phyloP scores from a whole-genome alignment of 176 grass and related monocot species.

The Hsuehochloa calcarea region DNA sequence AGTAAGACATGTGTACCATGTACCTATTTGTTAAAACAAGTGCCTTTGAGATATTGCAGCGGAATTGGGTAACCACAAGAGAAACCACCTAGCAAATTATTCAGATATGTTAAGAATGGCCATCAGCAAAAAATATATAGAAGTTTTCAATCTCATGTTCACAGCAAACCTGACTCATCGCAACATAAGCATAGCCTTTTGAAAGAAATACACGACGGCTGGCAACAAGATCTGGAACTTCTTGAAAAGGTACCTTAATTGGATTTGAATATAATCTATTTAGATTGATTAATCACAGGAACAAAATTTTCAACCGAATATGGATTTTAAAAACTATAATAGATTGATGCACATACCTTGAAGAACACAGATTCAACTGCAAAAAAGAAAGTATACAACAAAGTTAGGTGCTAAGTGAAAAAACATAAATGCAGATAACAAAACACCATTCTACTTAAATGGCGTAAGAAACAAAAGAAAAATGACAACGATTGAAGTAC shows the following conservation, averaged over 20 bases:
- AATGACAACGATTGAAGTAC: neutral
- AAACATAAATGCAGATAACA: constrained; percentile 16
- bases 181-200: constrained; percentile 95
- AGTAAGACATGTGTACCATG: constrained; percentile 3
- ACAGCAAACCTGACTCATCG: constrained; percentile 78
- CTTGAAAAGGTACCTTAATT: constrained; percentile 90
- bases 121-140: constrained; percentile 13
- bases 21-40: constrained; percentile 94
- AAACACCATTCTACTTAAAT: neutral
- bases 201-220: constrained; percentile 70
- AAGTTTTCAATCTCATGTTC: constrained; percentile 14
- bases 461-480: constrained; percentile 14
- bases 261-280: constrained; percentile 14
- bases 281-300: constrained; percentile 1
- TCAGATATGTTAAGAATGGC: constrained; percentile 17
- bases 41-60: constrained; percentile 89
- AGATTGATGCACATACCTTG: constrained; percentile 50
- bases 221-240: constrained; percentile 87
- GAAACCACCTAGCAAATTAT: constrained; percentile 78
- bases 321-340: constrained; percentile 15
- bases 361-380: constrained; percentile 89
- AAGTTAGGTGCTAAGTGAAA: constrained; percentile 31
- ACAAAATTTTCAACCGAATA: neutral
- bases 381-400: constrained; percentile 31
- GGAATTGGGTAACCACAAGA: constrained; percentile 86